A percentile compares a stretch with the other conserved stretches of the same genome.
These are phyloP conservation scores for Beauveria asiatica DNA, from an alignment of 2,329 filamentous ascomycete species.

Conservation along the genomic window DNA sequence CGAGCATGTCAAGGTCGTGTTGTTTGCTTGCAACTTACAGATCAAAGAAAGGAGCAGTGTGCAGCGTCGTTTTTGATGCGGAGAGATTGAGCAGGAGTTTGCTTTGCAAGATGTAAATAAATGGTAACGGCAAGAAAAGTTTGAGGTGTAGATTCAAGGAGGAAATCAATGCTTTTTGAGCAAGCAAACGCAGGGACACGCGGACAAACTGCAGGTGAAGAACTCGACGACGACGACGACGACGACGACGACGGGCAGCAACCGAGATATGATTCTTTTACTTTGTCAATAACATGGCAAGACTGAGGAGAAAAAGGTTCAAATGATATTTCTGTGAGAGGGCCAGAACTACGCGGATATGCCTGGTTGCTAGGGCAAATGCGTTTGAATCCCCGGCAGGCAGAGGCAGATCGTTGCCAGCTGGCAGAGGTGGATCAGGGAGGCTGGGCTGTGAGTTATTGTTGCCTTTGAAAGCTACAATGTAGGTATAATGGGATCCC, in stretches of 20 bases:
- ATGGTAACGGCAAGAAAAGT: not conserved
- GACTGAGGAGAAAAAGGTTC: not conserved
- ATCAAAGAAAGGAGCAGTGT: not conserved
- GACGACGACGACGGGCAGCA: not conserved
- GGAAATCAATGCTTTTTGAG: not conserved
- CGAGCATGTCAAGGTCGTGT: not conserved
- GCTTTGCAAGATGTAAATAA: not conserved
- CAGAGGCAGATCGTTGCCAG: constrained; percentile 3
- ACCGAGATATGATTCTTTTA: not conserved
- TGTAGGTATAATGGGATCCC: too few relatives aligned
- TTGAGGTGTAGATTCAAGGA: not conserved
- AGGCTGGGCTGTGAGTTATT: not conserved
- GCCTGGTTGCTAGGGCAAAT: not conserved
- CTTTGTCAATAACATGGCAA: not conserved
- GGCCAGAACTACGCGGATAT: not conserved
- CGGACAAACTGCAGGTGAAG: not conserved
- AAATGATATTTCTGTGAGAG: not conserved
- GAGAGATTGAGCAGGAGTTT: not conserved
- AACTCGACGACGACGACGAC: not conserved
- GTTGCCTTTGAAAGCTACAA: not conserved
- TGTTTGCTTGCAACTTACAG: not conserved
- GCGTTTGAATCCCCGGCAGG: not conserved
- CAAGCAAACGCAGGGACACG: not conserved
- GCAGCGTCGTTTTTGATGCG: not conserved
- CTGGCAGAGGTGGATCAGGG: constrained; percentile 2